Percentiles rank a stretch among this genome's conserved stretches.
Conservation (phyloP, 768 basidiomycete species). For the Bullera alba region DNA sequence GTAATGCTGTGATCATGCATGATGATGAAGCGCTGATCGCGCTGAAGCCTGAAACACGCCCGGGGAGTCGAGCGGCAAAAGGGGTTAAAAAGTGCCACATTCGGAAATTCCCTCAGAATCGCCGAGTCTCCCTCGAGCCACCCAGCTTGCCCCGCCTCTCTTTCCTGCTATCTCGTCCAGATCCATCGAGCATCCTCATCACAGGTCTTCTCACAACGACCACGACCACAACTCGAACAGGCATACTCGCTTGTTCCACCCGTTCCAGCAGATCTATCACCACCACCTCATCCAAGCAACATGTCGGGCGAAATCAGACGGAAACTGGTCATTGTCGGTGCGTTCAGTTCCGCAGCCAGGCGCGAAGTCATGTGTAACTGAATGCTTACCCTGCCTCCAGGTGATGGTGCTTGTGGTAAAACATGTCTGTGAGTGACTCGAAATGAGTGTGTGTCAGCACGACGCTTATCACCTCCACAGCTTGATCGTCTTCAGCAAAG, state of each 20-base stretch:
- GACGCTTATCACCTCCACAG: slow-evolving; percentile 9
- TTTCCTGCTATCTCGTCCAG: too few relatives aligned
- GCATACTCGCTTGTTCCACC: too few relatives aligned
- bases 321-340: slow-evolving; percentile 95
- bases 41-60: too few relatives aligned
- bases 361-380: not conserved
- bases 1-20: too few relatives aligned
- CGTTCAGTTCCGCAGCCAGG: slow-evolving; percentile 11
- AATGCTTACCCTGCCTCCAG: slow-evolving; percentile 39
- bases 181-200: too few relatives aligned
- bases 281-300: slow-evolving; percentile 9
- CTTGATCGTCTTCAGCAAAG: slow-evolving; percentile 40
- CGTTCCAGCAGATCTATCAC: not conserved
- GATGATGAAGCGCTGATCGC: too few relatives aligned
- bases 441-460: not conserved
- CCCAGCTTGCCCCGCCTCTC: too few relatives aligned
- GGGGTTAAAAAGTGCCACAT: too few relatives aligned
- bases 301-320: slow-evolving; percentile 94
- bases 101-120: too few relatives aligned
- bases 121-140: too few relatives aligned
- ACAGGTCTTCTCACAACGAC: not conserved
- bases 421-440: slow-evolving; percentile 40
- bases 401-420: slow-evolving; percentile 98
- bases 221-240: not conserved
- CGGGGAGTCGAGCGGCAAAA: too few relatives aligned